Evolutionary conservation across 1,284 basidiomycete species (phyloP).

Genomic region (Coriolopsis trogii): DNA sequence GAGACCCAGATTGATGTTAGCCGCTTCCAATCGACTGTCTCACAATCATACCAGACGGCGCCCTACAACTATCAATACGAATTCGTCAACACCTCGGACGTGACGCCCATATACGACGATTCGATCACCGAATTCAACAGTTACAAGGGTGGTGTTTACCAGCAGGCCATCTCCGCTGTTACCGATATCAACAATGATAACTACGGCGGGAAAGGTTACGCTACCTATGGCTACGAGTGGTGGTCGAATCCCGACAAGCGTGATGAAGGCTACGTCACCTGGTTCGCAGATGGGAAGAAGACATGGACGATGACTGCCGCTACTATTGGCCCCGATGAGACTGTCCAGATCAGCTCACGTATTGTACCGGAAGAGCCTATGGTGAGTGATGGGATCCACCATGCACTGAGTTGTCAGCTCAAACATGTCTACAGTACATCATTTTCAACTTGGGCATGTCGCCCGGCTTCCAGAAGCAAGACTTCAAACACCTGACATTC

Average conservation of each 20-base stretch:
- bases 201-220: constrained; percentile 57
- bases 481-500: constrained; percentile 68
- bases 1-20: constrained; percentile 55
- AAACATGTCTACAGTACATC: constrained; percentile 54
- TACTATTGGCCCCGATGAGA: constrained; percentile 61
- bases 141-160: constrained; percentile 78
- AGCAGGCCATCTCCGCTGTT: constrained; percentile 78
- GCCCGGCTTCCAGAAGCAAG: constrained; percentile 67
- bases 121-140: constrained; percentile 59
- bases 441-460: constrained; percentile 78
- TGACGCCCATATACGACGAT: constrained; percentile 57
- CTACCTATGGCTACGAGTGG: constrained; percentile 74
- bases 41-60: constrained; percentile 82
- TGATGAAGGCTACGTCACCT: constrained; percentile 70
- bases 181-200: constrained; percentile 54
- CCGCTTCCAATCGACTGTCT: constrained; percentile 55
- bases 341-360: constrained; percentile 56
- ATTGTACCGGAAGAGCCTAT: constrained; percentile 82
- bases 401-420: not conserved
- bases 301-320: constrained; percentile 70
- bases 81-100: constrained; percentile 55
- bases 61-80: constrained; percentile 76
- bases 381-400: constrained; percentile 44
- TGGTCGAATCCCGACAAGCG: constrained; percentile 68
- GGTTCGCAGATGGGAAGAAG: constrained; percentile 62